Evolutionary conservation across 2,329 filamentous ascomycete genomes (phyloP).

Genomic region (Penicillium sp.): DNA sequence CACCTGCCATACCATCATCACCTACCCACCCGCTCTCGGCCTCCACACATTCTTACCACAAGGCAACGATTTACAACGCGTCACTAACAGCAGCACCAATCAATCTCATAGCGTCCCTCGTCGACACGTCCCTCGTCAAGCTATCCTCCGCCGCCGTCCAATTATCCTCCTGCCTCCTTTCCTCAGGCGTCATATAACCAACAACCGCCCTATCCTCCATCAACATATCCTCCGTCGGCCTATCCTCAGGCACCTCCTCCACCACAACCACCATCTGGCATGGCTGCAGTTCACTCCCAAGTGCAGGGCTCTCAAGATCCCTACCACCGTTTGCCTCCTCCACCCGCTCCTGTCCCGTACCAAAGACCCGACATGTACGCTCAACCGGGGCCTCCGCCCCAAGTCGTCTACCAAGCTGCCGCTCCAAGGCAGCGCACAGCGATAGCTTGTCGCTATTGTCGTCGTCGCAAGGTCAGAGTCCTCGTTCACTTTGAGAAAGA

Average conservation of each 20-base stretch:
- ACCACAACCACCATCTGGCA: conserved; percentile 27
- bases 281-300: conserved; percentile 41
- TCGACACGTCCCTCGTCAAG: conserved; percentile 12
- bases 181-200: conserved; percentile 8
- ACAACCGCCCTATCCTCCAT: conserved; percentile 7
- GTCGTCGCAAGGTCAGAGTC: conserved; percentile 47
- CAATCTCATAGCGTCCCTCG: conserved; percentile 11
- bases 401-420: conserved; percentile 41
- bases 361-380: conserved; percentile 39
- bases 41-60: conserved; percentile 4
- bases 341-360: conserved; percentile 34
- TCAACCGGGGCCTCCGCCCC: conserved; percentile 30
- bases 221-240: conserved; percentile 23
- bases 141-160: conserved; percentile 9
- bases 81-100: conserved; percentile 5
- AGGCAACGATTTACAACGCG: background rate
- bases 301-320: conserved; percentile 40
- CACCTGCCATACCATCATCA: background rate
- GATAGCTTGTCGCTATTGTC: conserved; percentile 51
- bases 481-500: background rate
- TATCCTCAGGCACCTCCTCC: conserved; percentile 29
- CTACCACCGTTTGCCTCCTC: conserved; percentile 40
- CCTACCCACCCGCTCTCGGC: background rate
- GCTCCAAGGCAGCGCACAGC: conserved; percentile 50
- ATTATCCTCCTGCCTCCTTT: conserved; percentile 7